Evolutionary conservation across 225 moss, liverwort and hornwort genomes (phyloP), one percentile per base, ranked within the genome.

Genomic region (Bryoerythrophyllum caledonicum): DNA sequence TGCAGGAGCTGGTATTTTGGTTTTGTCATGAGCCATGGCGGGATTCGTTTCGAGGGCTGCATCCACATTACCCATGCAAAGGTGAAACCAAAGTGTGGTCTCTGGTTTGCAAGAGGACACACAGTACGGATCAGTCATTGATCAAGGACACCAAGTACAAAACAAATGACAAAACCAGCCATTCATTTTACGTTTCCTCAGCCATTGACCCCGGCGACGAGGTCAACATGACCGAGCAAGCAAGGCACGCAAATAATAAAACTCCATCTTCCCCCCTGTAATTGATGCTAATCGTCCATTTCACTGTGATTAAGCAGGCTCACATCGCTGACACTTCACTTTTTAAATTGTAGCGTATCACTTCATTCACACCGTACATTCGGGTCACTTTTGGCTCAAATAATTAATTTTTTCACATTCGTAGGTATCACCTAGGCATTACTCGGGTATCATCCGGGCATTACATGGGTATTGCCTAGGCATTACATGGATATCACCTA

Each of bases 121-220:
- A 3, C 1, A 10, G 63, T 68, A 55, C 2, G 6, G 81, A 26
- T 46, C 56, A 77, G 77, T 77, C 61, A 73, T 73, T 68, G 68
- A 61, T 35, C 63, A 19, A 63, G 38, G 40, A 49, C 63, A 46
- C 63, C 62, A 55, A 68, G 73, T 73, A 68, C 72, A 67, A 76
- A 55, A 72, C 56, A 44, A 68, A 43, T 43, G 60, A 60, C 38
- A 1, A 44, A 71, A 23, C 17, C 17, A 65, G 25, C 32, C 12
- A 61, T 62, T 67, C 54, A 62, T 34, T 16, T 60, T 43, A 21
- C 44, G 13, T 51, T 24, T 52, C 64, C 6, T 52, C 43, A 6
- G 56, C 37, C 77, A 73, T 72, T 62, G 81, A 81, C 76, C 56
- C 35, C 8, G 0, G 30, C 0, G 49, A 82, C 77, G 56, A 82